Percentiles rank a stretch among this genome's conserved stretches.
phyloP scores from a whole-genome alignment of 352 stramenopile species.

The Peronospora belbahrii region DNA sequence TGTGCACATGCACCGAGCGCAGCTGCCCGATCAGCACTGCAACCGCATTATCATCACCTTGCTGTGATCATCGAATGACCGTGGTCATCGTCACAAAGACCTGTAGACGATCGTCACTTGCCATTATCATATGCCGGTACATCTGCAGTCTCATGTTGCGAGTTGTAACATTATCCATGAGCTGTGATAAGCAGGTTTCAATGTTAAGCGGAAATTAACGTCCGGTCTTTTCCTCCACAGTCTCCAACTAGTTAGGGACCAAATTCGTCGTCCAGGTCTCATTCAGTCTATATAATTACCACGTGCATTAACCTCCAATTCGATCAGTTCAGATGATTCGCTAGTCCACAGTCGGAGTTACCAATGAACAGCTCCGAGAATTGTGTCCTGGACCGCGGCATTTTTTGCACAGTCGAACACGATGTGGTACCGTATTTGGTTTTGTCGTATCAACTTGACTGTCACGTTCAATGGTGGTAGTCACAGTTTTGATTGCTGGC shows the following conservation, averaged over 20 bases:
- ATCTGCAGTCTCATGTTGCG: background rate
- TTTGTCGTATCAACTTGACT: background rate
- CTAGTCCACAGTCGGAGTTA: slow-evolving; percentile 3
- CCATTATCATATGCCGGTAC: background rate
- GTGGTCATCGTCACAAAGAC: background rate
- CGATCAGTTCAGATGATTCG: slow-evolving; percentile 6
- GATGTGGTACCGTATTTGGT: slow-evolving; percentile 8
- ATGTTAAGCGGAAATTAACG: background rate
- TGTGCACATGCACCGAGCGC: too few species aligned
- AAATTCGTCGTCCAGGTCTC: background rate
- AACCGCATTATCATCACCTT: too few species aligned
- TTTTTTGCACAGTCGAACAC: slow-evolving; percentile 37
- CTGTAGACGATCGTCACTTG: background rate
- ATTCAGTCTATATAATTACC: too few species aligned
- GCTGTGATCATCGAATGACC: too few species aligned
- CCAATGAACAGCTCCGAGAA: slow-evolving; percentile 35
- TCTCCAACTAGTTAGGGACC: background rate
- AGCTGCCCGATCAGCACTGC: too few species aligned
- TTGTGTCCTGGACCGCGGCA: slow-evolving; percentile 45
- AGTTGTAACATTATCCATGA: background rate
- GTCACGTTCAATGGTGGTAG: background rate
- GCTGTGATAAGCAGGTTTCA: background rate
- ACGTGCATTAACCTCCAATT: background rate
- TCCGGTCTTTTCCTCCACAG: background rate
- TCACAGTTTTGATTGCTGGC: background rate